Base-by-base conservation (phyloP, 352 stramenopile genomes). In the Globisporangium solare region DNA sequence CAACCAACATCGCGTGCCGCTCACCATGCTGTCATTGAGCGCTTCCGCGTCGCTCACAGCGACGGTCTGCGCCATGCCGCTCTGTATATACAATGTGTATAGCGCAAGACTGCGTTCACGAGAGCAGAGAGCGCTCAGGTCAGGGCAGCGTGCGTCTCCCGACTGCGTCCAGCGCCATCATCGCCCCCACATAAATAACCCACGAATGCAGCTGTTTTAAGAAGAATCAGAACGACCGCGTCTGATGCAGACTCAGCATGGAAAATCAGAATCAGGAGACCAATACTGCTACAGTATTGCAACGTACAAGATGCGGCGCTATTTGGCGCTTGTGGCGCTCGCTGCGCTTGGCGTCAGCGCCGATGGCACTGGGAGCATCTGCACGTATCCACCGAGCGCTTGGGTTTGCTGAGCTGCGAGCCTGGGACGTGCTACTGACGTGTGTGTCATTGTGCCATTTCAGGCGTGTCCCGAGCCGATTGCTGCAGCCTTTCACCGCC, bases 41-140 rank as follows among this genome's bases (percentile, higher is more conserved):
- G 63, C 27, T 7, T 35, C 67, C 21, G 67, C 69, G 61, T 85
- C 78, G 56, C 74, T 74, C 62, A 86, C 70, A 12, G 64, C 56
- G 61, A 86, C 68, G 27, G 70, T 82, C 52, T 85, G 73, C 59
- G 82, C 76, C 74, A 83, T 82, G 32, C 5, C 54, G 37, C 47
- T 10, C 41, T 49, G 27, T n/a, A n/a, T n/a, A n/a, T n/a, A n/a
- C n/a, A n/a, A n/a, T n/a, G n/a, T n/a, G n/a, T n/a, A n/a, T n/a
- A n/a, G n/a, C n/a, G n/a, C n/a, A n/a, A n/a, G n/a, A n/a, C n/a
- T n/a, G n/a, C n/a, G n/a, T n/a, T n/a, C n/a, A n/a, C n/a, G n/a
- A n/a, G n/a, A n/a, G n/a, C n/a, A n/a, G n/a, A n/a, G n/a, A n/a
- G 27, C 27, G 4, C 7, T 35, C 27, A 35, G 27, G 27, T 35